Percentiles rank a stretch among this genome's conserved stretches.
These are phyloP conservation scores for Laburnicola sp. DNA, from an alignment of 2,329 filamentous ascomycete species.

Conservation along the genomic window DNA sequence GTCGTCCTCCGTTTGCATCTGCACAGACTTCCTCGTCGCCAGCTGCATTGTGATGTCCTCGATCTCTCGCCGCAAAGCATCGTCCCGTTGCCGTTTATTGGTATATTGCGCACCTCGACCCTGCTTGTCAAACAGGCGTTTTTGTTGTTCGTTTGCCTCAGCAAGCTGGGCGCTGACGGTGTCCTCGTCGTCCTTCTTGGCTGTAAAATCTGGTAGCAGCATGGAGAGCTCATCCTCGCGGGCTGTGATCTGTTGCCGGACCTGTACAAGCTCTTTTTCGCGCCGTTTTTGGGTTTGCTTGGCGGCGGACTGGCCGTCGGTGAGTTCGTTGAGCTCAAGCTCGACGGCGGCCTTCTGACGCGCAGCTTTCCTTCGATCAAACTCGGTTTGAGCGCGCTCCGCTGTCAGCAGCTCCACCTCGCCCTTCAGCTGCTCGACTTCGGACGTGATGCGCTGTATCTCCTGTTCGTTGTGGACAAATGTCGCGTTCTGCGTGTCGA, in stretches of 20 bases:
- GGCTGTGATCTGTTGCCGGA: slow-evolving; percentile 72
- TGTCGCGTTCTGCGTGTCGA: slow-evolving; percentile 75
- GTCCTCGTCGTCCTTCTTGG: slow-evolving; percentile 72
- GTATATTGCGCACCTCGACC: slow-evolving; percentile 83
- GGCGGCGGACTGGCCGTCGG: slow-evolving; percentile 78
- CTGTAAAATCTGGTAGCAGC: slow-evolving; percentile 76
- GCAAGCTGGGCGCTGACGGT: slow-evolving; percentile 72
- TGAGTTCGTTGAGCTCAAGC: slow-evolving; percentile 77
- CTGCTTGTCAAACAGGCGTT: slow-evolving; percentile 88
- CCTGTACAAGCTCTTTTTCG: slow-evolving; percentile 69
- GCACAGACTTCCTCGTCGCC: slow-evolving; percentile 79
- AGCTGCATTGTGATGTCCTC: slow-evolving; percentile 76
- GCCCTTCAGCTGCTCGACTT: slow-evolving; percentile 78
- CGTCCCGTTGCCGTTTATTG: slow-evolving; percentile 85
- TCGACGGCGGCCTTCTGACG: slow-evolving; percentile 83
- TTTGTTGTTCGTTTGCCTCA: slow-evolving; percentile 71
- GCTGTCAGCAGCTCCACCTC: slow-evolving; percentile 82
- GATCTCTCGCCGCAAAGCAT: slow-evolving; percentile 78
- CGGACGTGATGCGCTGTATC: slow-evolving; percentile 73
- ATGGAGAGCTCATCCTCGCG: slow-evolving; percentile 76
- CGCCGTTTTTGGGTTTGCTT: slow-evolving; percentile 73
- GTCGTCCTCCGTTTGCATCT: slow-evolving; percentile 82
- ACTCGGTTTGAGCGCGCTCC: slow-evolving; percentile 84
- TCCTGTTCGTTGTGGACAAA: slow-evolving; percentile 79
- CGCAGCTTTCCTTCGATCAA: slow-evolving; percentile 81